These are phyloP conservation scores for Urostyla sp. DNA, from an alignment of 73 alveolate genomes.

Conservation along the genomic window DNA sequence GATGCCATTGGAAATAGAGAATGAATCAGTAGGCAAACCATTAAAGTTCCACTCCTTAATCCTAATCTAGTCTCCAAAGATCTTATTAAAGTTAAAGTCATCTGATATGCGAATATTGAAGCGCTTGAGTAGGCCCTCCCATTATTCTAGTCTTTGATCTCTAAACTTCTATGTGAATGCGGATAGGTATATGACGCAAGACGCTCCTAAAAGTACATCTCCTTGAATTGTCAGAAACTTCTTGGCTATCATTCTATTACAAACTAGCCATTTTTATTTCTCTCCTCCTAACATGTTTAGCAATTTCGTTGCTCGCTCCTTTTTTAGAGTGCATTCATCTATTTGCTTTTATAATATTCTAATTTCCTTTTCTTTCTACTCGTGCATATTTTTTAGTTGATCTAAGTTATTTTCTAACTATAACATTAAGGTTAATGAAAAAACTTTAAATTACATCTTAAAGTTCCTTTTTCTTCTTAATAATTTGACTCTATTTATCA, in stretches of 20 bases:
- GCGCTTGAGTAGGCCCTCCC: constrained; percentile 80
- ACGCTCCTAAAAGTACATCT: constrained; percentile 94
- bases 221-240: constrained; percentile 74
- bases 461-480: constrained; percentile 63
- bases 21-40: constrained; percentile 95
- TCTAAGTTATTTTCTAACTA: constrained; percentile 55
- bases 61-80: constrained; percentile 97
- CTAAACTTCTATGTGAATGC: constrained; percentile 98
- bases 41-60: constrained; percentile 98
- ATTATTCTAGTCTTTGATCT: constrained; percentile 92
- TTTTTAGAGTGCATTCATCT: constrained; percentile 55
- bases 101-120: constrained; percentile 62
- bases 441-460: constrained; percentile 52
- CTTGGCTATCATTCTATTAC: constrained; percentile 68
- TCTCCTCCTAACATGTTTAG: constrained; percentile 75
- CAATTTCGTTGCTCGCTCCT: constrained; percentile 70
- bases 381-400: constrained; percentile 41
- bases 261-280: constrained; percentile 76
- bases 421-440: too few species aligned
- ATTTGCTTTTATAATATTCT: constrained; percentile 60
- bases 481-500: constrained; percentile 84
- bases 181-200: constrained; percentile 97
- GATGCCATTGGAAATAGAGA: constrained; percentile 99
- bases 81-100: constrained; percentile 85
- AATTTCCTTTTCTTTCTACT: constrained; percentile 60